Conservation (phyloP, 352 stramenopile species). For the Peronospora destructor region DNA sequence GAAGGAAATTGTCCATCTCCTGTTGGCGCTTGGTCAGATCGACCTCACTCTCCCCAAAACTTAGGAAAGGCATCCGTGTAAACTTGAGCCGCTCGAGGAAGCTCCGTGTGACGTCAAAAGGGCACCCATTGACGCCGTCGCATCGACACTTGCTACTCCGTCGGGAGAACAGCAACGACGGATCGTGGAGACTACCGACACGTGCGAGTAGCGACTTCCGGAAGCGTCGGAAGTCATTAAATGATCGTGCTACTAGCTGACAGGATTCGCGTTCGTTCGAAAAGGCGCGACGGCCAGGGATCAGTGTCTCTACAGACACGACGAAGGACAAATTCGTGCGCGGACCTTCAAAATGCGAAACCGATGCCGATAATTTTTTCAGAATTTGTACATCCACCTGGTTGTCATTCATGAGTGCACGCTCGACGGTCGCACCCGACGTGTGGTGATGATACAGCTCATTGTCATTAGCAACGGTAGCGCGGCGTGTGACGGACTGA, state of each 20-base stretch:
- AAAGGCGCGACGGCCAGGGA: conserved; percentile 45
- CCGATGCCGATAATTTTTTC: conserved; percentile 69
- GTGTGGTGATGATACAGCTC: conserved; percentile 17
- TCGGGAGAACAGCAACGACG: conserved; percentile 26
- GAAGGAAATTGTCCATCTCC: conserved; percentile 83
- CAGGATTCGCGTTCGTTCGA: conserved; percentile 63
- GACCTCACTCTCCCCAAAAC: conserved; percentile 31
- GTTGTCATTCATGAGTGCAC: conserved; percentile 22
- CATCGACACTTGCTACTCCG: conserved; percentile 49
- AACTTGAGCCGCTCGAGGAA: conserved; percentile 74
- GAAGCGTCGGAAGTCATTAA: conserved; percentile 72
- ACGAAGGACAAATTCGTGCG: conserved; percentile 75
- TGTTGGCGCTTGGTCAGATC: conserved; percentile 56
- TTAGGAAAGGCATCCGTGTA: conserved; percentile 66
- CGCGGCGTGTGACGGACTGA: conserved; percentile 33
- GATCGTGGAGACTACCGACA: conserved; percentile 43
- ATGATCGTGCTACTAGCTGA: conserved; percentile 61
- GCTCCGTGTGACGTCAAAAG: conserved; percentile 63
- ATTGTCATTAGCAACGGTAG: conserved; percentile 34
- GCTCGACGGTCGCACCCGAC: conserved; percentile 37
- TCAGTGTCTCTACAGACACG: conserved; percentile 69
- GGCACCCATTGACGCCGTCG: conserved; percentile 47
- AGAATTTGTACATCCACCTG: conserved; percentile 73
- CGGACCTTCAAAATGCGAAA: conserved; percentile 58
- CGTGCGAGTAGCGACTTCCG: conserved; percentile 64